These are phyloP conservation scores for Lepidium didymum DNA, from an alignment of 345 rosid species.

Conservation along the genomic window DNA sequence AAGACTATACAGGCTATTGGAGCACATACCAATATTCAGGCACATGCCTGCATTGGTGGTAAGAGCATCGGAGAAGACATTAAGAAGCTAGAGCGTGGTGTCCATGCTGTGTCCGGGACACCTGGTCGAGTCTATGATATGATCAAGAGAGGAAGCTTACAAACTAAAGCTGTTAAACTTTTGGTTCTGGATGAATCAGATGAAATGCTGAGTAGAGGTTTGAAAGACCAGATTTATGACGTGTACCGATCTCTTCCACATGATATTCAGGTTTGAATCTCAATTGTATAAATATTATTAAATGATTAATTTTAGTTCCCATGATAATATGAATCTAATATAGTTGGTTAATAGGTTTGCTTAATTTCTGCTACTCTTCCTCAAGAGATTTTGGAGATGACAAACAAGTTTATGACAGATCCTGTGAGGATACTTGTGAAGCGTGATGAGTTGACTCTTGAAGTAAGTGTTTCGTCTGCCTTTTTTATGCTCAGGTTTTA, in stretches of 20 bases:
- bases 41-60: constrained; percentile 90
- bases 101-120: constrained; percentile 80
- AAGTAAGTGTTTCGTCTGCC: constrained; percentile 34
- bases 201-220: constrained; percentile 97
- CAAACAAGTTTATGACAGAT: constrained; percentile 90
- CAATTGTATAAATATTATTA: neutral
- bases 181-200: constrained; percentile 75
- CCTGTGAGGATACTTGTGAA: constrained; percentile 93
- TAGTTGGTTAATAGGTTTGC: constrained; percentile 45
- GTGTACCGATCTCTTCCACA: constrained; percentile 91
- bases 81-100: constrained; percentile 51
- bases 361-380: constrained; percentile 96
- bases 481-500: neutral
- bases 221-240: constrained; percentile 94
- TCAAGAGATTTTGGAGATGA: constrained; percentile 91
- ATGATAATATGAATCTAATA: neutral
- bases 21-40: constrained; percentile 62
- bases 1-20: constrained; percentile 76
- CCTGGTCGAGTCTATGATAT: constrained; percentile 96
- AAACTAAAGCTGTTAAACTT: constrained; percentile 58
- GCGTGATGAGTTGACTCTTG: constrained; percentile 88
- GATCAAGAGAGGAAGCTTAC: constrained; percentile 92
- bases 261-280: constrained; percentile 64
- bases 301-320: neutral
- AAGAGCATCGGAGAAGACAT: constrained; percentile 95